Base-by-base conservation (phyloP, 75 land plant genomes). In the Chamaecyparis obtusa region DNA sequence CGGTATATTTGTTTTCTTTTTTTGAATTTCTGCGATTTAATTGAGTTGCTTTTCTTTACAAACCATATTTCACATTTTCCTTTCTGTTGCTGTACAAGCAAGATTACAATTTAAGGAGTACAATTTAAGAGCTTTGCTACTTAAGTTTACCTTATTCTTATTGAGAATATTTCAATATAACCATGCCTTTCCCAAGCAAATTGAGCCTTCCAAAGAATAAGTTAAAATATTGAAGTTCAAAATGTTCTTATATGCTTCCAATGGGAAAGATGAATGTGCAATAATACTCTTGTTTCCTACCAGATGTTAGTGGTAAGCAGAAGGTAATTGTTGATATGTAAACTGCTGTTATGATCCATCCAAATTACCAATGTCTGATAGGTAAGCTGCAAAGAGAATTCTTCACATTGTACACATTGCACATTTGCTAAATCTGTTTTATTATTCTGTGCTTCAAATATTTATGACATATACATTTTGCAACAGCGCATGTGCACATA, bases 1-100 rank as follows among this genome's bases (percentile, higher is more conserved):
- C 95, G 88, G 99, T 98, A 79, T 80, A 88, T 86, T 14, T 72
- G 46, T 54, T 86, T 39, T 60, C 55, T 48, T 64, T 80, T 33
- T 8, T n/a, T 21, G 16, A 24, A 14, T 54, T 55, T 84, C 24
- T 43, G 35, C 6, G 4, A 11, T 41, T 87, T 8, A 9, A 39
- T 17, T 24, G 11, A 44, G 49, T 80, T 80, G 30, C 11, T 41
- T 80, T 78, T 80, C 11, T 80, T 43, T 24, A 43, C n/a, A 30
- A 43, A 1, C 83, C 24, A 11, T 43, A 24, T 24, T 80, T 41
- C 24, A 6, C 30, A 9, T 44, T 80, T 44, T 39, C 9, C 14
- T 8, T 80, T 43, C 11, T 9, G 13, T 44, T 43, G 13, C 30
- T 80, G 83, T 80, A 44, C 9, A 13, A 80, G 83, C 15, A 24